These are phyloP conservation scores for Lithospermum erythrorhizon DNA, from an alignment of 257 asterid genomes.

Conservation along the genomic window DNA sequence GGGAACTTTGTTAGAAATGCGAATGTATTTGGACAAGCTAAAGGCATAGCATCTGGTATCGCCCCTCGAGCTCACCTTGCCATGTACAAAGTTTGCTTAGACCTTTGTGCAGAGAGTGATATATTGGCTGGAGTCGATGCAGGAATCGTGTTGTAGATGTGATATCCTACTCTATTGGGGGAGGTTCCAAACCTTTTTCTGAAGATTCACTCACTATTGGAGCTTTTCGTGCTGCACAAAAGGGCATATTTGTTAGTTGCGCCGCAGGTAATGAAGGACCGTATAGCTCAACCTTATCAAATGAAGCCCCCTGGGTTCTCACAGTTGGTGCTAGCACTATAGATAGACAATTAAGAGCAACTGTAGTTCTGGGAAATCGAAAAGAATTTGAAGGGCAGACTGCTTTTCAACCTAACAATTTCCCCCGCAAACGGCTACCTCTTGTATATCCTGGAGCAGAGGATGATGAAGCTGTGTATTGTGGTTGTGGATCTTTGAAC, in stretches of 20 bases:
- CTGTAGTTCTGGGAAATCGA: slow-evolving; percentile 19
- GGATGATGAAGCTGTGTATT: not conserved
- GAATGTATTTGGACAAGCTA: slow-evolving; percentile 14
- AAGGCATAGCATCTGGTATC: slow-evolving; percentile 23
- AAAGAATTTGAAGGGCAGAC: slow-evolving; percentile 21
- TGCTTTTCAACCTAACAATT: slow-evolving; percentile 5
- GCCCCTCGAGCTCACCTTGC: slow-evolving; percentile 27
- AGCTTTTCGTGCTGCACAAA: slow-evolving; percentile 19
- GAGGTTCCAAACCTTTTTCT: slow-evolving; percentile 7
- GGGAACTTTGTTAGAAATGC: slow-evolving; percentile 22
- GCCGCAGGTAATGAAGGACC: slow-evolving; percentile 27
- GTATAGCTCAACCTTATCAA: not conserved
- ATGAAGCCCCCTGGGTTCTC: slow-evolving; percentile 38
- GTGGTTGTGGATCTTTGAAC: slow-evolving; percentile 13
- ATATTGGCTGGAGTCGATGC: slow-evolving; percentile 24
- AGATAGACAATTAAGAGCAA: slow-evolving; percentile 14
- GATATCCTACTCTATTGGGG: slow-evolving; percentile 24
- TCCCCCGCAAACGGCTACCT: slow-evolving; percentile 11
- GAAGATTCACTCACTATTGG: slow-evolving; percentile 19
- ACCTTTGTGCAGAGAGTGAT: slow-evolving; percentile 12
- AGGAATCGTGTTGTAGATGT: slow-evolving; percentile 27
- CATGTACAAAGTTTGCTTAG: slow-evolving; percentile 17
- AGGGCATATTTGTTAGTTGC: slow-evolving; percentile 23
- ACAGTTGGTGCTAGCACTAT: slow-evolving; percentile 29
- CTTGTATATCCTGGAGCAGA: slow-evolving; percentile 12